Evolutionary conservation across 2,329 filamentous ascomycete genomes (phyloP).

Genomic region (Mollisia scopiformis): DNA sequence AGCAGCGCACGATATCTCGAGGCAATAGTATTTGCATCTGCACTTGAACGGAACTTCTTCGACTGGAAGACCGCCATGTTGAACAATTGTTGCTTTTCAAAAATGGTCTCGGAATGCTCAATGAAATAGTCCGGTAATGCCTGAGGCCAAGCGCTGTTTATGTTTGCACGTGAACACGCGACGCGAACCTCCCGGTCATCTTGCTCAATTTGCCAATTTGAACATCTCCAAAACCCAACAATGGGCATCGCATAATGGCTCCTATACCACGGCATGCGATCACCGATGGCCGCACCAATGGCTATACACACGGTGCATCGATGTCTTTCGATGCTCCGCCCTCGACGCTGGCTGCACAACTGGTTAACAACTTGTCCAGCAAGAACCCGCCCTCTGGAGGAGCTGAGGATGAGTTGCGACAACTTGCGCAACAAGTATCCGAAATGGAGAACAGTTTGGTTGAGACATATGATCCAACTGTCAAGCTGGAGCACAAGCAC

Average conservation of each 20-base stretch:
- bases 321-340: slow-evolving; percentile 51
- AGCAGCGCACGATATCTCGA: slow-evolving; percentile 77
- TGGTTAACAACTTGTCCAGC: slow-evolving; percentile 79
- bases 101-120: neutral
- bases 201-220: slow-evolving; percentile 12
- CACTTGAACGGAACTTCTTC: slow-evolving; percentile 71
- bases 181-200: slow-evolving; percentile 5
- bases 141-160: neutral
- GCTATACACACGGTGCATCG: slow-evolving; percentile 19
- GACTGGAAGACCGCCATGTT: slow-evolving; percentile 54
- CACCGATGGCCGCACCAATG: slow-evolving; percentile 15
- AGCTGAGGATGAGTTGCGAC: slow-evolving; percentile 74
- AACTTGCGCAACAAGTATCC: slow-evolving; percentile 62
- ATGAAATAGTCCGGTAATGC: slow-evolving; percentile 10
- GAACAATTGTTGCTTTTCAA: neutral
- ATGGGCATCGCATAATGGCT: slow-evolving; percentile 32
- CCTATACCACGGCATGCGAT: slow-evolving; percentile 18
- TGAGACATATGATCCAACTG: slow-evolving; percentile 53
- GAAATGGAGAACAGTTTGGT: slow-evolving; percentile 62
- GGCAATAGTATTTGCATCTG: slow-evolving; percentile 70
- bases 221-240: slow-evolving; percentile 5
- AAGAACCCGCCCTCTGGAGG: slow-evolving; percentile 62
- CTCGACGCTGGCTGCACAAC: slow-evolving; percentile 85
- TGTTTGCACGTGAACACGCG: slow-evolving; percentile 28
- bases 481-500: slow-evolving; percentile 77